Percentiles rank a stretch among this genome's conserved stretches.
phyloP scores from a whole-genome alignment of 257 asterid species.

The Solanum pinnatisectum region DNA sequence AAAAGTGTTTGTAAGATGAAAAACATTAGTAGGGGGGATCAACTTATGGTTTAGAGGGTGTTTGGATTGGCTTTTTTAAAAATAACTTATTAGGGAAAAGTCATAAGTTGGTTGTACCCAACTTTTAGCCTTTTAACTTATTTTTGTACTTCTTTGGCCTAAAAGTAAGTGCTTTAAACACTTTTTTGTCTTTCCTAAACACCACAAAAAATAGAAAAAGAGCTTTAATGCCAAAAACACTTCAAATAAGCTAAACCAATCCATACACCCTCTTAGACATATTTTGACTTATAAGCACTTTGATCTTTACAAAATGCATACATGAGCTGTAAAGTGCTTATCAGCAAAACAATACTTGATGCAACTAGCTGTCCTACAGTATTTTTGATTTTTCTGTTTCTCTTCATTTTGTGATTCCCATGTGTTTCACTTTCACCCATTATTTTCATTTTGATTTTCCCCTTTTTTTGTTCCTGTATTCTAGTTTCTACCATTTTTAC shows the following conservation, averaged over 20 bases:
- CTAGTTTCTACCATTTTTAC: not conserved
- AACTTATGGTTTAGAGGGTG: not conserved
- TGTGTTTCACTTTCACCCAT: not conserved
- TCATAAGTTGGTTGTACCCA: not conserved
- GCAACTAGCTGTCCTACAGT: not conserved
- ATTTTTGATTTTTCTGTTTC: not conserved
- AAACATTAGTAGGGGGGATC: not conserved
- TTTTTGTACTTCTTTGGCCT: not conserved
- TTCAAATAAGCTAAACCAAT: not conserved
- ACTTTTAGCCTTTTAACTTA: not conserved
- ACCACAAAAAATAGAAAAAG: not conserved
- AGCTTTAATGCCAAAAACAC: not conserved
- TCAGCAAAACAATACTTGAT: not conserved
- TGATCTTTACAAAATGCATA: not conserved
- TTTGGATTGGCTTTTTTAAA: not conserved
- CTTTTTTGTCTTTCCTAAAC: not conserved
- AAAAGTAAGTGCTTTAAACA: not conserved
- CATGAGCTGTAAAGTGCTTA: not conserved
- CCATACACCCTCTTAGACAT: not conserved
- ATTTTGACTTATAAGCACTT: not conserved
- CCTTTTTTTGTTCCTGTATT: not conserved
- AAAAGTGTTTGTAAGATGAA: not conserved
- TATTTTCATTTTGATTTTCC: not conserved
- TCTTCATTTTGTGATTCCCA: not conserved
- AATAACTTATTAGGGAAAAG: not conserved